Base-by-base conservation (phyloP, 148 eudicot genomes). In the Euryodendron excelsum region DNA sequence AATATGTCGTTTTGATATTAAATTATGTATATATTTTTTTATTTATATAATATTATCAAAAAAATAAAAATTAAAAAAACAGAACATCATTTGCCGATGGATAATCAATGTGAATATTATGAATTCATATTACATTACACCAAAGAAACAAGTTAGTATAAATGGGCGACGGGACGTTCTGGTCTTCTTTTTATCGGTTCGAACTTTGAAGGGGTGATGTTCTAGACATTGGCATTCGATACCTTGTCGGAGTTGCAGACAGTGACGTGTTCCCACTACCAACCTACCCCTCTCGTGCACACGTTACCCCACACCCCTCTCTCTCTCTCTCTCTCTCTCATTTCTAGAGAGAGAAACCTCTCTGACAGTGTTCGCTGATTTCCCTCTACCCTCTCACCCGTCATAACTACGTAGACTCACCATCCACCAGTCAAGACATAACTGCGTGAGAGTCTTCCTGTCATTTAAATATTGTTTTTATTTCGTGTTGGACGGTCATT, bases 201-300 rank as follows among this genome's bases (percentile, higher is more conserved):
- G 2, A 3, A 17, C 10, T 17, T 50, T 50, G 7, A 5, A 50
- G 14, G 56, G 56, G 56, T 17, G 56, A 37, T 37, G 41, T 68
- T 68, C 41, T 23, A 39, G 72, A 72, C 21, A 0, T 74, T 12
- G 33, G 67, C 67, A 59, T 18, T 75, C 45, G 78, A 76, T 76
- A 30, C 59, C 3, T 64, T 76, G 79, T 76, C 79, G 79, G 69
- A 76, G 72, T 65, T 52, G 47, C 37, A 76, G 62, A 31, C 23
- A 62, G 62, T 76, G 79, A 47, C 47, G 36, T 64, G 61, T 76
- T 4, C 1, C 72, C 79, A 28, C 61, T 52, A 21, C n/a, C 30
- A 41, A 5, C 45, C 45, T 9, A 41, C 45, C 45, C 45, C 45
- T 3, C 78, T 45, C 69, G 62, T 65, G 79, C 62, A 62, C 63